phyloP scores from a whole-genome alignment of 225 moss, liverwort and hornwort genomes.

The Straminergon stramineum region DNA sequence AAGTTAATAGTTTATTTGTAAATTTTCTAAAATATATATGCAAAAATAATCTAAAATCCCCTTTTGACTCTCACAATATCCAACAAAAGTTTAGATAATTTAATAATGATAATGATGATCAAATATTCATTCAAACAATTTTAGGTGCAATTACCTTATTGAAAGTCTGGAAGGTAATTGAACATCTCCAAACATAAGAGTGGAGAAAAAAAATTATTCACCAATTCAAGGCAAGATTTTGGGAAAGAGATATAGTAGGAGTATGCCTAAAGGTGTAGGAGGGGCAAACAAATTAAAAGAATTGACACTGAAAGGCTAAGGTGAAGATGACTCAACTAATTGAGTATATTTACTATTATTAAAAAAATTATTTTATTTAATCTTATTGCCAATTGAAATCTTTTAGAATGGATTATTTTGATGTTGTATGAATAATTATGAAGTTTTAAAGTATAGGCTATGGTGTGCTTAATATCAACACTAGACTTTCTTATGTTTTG shows the following conservation, averaged over 20 bases:
- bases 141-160: neutral
- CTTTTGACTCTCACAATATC: neutral
- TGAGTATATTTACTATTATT: too few species aligned
- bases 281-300: neutral
- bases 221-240: neutral
- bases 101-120: neutral
- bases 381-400: too few species aligned
- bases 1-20: too few species aligned
- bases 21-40: neutral
- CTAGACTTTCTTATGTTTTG: too few species aligned
- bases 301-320: neutral
- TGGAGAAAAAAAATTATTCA: neutral
- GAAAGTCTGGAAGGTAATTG: neutral
- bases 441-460: too few species aligned
- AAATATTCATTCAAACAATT: neutral
- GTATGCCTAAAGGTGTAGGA: too few species aligned
- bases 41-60: neutral
- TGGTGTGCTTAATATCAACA: too few species aligned
- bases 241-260: neutral
- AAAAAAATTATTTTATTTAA: too few species aligned
- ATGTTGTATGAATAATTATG: too few species aligned
- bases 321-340: neutral
- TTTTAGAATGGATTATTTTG: too few species aligned
- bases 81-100: neutral
- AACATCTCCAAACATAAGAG: neutral